Conservation (phyloP, 2,329 filamentous ascomycete species). For the Microdochium paspali region DNA sequence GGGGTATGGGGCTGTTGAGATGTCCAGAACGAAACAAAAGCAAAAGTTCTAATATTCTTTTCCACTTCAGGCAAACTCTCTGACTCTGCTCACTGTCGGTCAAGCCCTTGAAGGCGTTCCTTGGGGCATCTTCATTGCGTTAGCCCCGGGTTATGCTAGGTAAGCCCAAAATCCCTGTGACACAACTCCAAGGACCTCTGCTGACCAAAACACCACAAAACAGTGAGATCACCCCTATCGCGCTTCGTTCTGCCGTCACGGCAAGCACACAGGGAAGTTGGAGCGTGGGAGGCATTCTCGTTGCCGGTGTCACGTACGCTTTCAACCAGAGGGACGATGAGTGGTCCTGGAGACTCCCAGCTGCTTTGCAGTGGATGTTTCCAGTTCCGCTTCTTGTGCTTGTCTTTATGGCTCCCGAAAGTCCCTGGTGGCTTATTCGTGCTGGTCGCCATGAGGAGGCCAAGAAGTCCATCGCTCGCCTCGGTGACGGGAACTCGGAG, state of each 20-base stretch:
- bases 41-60: too few relatives aligned
- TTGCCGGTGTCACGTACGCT: slow-evolving; percentile 41
- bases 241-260: slow-evolving; percentile 44
- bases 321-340: slow-evolving; percentile 31
- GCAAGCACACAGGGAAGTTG: slow-evolving; percentile 55
- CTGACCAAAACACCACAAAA: too few relatives aligned
- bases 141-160: slow-evolving; percentile 49
- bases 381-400: slow-evolving; percentile 40
- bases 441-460: slow-evolving; percentile 33
- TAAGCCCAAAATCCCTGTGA: too few relatives aligned
- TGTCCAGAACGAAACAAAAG: too few relatives aligned
- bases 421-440: slow-evolving; percentile 45
- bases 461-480: slow-evolving; percentile 32
- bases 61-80: slow-evolving; percentile 21
- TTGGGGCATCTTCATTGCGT: slow-evolving; percentile 56
- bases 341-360: slow-evolving; percentile 32
- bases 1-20: too few relatives aligned
- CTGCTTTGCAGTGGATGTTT: slow-evolving; percentile 50
- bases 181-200: too few relatives aligned
- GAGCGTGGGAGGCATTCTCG: slow-evolving; percentile 47
- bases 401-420: slow-evolving; percentile 38
- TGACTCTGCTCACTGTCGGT: slow-evolving; percentile 32
- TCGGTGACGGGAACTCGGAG: slow-evolving; percentile 28
- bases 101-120: slow-evolving; percentile 51
- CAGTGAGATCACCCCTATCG: slow-evolving; percentile 49